Evolutionary conservation across 73 alveolate genomes (phyloP), one percentile per base, ranked within the genome.

Genomic region (Paramecium sexaurelia): DNA sequence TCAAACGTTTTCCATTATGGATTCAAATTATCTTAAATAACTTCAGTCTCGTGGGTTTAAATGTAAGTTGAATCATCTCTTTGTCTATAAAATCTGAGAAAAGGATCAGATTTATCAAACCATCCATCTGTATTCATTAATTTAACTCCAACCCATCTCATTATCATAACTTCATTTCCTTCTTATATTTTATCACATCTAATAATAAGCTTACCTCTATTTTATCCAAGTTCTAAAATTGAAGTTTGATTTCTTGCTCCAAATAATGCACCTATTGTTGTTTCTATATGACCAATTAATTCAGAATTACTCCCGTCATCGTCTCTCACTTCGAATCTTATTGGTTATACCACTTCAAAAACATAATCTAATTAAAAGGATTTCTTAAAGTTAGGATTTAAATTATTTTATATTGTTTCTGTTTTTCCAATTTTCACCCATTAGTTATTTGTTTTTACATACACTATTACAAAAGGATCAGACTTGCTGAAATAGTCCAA

Each of bases 351-450:
- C n/a, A 36, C 40, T 45, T 92, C 95, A 17, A 92, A 92, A 15
- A 83, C 61, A 66, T 92, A 92, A 29, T 92, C 93, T 9, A 92
- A 8, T 66, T 51, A 15, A 29, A 92, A 84, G 0, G 90, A 15
- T 36, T 6, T 71, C 69, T 55, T 85, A 71, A 94, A 95, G 85
- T 95, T 93, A 5, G 98, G 98, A 75, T 95, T 95, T 32, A 86
- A 66, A 57, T 94, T 94, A 67, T 95, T 91, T 0, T 45, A 5
- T 19, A 82, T 95, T 0, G 93, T 71, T 45, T 95, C 96, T 36
- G 97, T 94, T 20, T 91, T 75, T 1, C 95, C 98, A 1, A 92
- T 78, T 66, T 55, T 83, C 6, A 22, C 29, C 92, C 93, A 86
- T 10, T 40, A 24, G 33, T 75, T 43, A 57, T 45, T 93, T 17